phyloP scores from a whole-genome alignment of 176 grass and related monocot genomes.

The Pontederia paniculata region DNA sequence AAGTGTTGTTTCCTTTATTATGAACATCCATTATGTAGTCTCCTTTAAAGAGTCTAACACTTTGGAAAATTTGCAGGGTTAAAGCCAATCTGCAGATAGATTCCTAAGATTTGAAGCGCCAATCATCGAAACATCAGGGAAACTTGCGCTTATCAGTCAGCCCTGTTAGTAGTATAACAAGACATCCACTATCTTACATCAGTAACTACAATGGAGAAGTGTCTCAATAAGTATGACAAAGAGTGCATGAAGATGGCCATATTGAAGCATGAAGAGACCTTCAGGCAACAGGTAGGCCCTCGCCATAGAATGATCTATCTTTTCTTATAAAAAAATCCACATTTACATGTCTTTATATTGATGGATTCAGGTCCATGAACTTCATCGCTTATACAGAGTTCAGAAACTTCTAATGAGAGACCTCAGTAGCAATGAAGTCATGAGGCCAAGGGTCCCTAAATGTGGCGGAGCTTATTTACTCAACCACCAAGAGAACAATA shows the following conservation, averaged over 20 bases:
- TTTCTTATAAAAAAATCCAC: neutral
- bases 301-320: neutral
- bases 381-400: constrained; percentile 61
- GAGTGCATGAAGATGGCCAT: constrained; percentile 59
- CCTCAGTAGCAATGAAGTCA: constrained; percentile 28
- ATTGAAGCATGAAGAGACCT: constrained; percentile 76
- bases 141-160: neutral
- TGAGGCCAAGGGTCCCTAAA: too few species aligned
- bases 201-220: constrained; percentile 41
- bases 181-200: too few species aligned
- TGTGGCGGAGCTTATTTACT: too few species aligned
- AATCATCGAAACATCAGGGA: neutral
- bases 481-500: too few species aligned
- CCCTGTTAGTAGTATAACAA: neutral
- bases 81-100: too few species aligned
- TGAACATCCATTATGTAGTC: too few species aligned
- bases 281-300: constrained; percentile 51
- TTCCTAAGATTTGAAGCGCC: too few species aligned
- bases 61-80: too few species aligned
- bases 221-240: constrained; percentile 33
- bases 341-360: neutral
- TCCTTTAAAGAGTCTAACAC: too few species aligned
- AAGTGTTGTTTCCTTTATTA: too few species aligned
- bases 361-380: constrained; percentile 46
- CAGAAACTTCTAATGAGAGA: constrained; percentile 78